A percentile compares a stretch with the other conserved stretches of the same genome.
Conservation (phyloP, 495 filamentous ascomycete species). For the Letharia columbiana region DNA sequence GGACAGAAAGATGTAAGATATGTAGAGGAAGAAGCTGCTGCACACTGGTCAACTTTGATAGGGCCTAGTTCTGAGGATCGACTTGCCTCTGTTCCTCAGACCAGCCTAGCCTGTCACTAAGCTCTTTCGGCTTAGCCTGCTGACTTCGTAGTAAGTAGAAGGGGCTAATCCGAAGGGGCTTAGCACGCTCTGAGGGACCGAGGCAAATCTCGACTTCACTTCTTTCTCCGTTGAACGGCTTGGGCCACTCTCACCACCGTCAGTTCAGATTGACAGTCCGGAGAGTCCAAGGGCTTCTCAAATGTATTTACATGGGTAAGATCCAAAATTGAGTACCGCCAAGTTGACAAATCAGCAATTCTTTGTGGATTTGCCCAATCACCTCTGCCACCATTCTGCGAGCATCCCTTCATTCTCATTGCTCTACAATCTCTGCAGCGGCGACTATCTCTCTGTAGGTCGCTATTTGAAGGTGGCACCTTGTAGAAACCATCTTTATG, state of each 20-base stretch:
- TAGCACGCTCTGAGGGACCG: too few species aligned
- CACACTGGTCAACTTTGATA: neutral
- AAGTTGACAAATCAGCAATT: neutral
- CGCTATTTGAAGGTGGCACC: neutral
- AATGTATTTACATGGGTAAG: neutral
- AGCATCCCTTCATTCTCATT: neutral
- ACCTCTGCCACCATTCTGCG: neutral
- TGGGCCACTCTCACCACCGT: neutral
- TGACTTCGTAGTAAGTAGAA: too few species aligned
- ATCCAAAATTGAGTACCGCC: neutral
- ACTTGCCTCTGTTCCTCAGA: too few species aligned
- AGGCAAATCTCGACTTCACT: conserved; percentile 7
- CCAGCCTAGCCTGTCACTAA: too few species aligned
- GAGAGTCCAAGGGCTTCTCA: neutral
- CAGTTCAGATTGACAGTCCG: neutral
- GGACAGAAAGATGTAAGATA: too few species aligned
- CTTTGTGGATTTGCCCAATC: neutral
- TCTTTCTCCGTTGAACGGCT: neutral
- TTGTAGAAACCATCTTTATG: neutral
- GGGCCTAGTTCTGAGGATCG: neutral
- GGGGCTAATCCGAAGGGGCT: too few species aligned
- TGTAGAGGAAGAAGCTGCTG: neutral
- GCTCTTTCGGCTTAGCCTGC: too few species aligned
- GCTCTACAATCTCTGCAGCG: neutral
- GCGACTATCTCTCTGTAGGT: neutral